These are phyloP conservation scores for Yamadazyma endophytica DNA, from an alignment of 805 yeast species.

Conservation along the genomic window DNA sequence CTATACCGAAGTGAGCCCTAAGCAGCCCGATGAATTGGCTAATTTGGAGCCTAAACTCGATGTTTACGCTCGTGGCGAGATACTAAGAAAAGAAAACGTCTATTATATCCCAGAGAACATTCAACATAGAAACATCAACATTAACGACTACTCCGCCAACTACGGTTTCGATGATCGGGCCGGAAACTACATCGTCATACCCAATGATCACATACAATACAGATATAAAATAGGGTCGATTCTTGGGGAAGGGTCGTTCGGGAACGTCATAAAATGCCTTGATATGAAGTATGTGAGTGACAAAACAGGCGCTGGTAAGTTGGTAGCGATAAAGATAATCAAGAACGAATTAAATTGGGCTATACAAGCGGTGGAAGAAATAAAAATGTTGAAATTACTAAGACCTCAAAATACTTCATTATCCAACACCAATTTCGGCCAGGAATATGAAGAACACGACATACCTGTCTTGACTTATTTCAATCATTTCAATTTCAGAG, in stretches of 20 bases:
- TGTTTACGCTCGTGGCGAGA: conserved; percentile 59
- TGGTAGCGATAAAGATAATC: conserved; percentile 74
- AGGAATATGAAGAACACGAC: conserved; percentile 13
- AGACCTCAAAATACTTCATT: conserved; percentile 11
- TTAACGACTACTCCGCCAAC: conserved; percentile 40
- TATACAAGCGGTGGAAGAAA: conserved; percentile 74
- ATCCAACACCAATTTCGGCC: neutral
- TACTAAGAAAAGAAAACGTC: conserved; percentile 44
- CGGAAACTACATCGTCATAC: conserved; percentile 54
- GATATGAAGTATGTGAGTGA: conserved; percentile 50
- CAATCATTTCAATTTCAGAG: conserved; percentile 74
- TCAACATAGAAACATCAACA: conserved; percentile 21
- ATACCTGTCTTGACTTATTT: conserved; percentile 46
- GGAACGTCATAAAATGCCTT: conserved; percentile 63
- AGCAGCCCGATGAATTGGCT: neutral
- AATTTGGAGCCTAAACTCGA: conserved; percentile 25
- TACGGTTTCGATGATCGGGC: conserved; percentile 70
- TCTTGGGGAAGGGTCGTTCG: conserved; percentile 81
- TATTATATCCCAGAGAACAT: conserved; percentile 44
- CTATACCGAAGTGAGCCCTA: neutral
- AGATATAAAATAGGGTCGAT: conserved; percentile 58
- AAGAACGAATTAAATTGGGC: conserved; percentile 72
- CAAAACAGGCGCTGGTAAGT: conserved; percentile 19
- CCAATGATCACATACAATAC: conserved; percentile 72
- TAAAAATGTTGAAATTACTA: conserved; percentile 57